A percentile compares a stretch with the other conserved stretches of the same genome.
phyloP scores from a whole-genome alignment of 83 land plant species.

The Thuja plicata region DNA sequence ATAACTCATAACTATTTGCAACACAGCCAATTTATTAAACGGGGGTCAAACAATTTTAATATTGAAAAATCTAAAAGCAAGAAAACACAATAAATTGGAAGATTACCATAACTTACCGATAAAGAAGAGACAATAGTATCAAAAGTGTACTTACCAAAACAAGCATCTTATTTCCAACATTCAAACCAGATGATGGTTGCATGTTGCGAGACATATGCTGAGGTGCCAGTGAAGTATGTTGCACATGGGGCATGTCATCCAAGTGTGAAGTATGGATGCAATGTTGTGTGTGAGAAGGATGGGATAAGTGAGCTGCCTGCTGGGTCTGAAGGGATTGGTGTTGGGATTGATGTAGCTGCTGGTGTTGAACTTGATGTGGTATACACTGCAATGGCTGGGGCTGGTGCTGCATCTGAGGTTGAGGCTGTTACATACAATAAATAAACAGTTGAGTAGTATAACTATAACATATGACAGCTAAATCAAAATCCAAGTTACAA shows the following conservation, averaged over 20 bases:
- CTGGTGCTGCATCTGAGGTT: slow-evolving; percentile 54
- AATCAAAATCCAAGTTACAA: background rate
- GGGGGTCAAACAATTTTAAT: background rate
- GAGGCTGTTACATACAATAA: slow-evolving; percentile 27
- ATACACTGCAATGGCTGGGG: slow-evolving; percentile 43
- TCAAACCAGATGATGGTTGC: slow-evolving; percentile 41
- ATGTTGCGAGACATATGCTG: slow-evolving; percentile 55
- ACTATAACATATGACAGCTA: background rate
- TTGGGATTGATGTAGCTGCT: slow-evolving; percentile 43
- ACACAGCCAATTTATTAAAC: background rate
- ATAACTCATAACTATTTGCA: background rate
- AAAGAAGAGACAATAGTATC: background rate
- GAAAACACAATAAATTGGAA: background rate
- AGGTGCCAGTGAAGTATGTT: slow-evolving; percentile 53
- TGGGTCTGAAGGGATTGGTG: slow-evolving; percentile 51
- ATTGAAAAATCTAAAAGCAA: background rate
- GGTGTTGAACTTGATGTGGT: slow-evolving; percentile 47
- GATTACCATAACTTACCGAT: background rate
- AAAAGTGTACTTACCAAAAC: slow-evolving; percentile 36
- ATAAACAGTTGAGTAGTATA: background rate
- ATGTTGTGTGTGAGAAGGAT: slow-evolving; percentile 49
- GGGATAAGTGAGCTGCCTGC: slow-evolving; percentile 45
- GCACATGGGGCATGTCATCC: slow-evolving; percentile 40
- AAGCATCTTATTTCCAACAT: slow-evolving; percentile 51
- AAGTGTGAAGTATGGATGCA: slow-evolving; percentile 45